Evolutionary conservation across 108 stramenopile genomes (phyloP), one percentile per base, ranked within the genome.

Genomic region (Nitzschia putrida): DNA sequence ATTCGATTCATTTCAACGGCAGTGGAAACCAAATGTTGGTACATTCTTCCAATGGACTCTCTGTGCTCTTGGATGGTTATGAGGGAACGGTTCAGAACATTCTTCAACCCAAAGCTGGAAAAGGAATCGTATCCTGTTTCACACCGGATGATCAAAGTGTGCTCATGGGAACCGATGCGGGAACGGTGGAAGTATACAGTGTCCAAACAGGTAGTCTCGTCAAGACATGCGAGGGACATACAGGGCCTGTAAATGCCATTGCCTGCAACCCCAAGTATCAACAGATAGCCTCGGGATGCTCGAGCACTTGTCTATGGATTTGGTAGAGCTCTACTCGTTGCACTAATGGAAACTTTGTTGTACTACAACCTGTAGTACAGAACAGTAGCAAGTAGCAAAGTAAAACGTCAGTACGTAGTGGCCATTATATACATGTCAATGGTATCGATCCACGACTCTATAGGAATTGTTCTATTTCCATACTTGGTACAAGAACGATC

Each of bases 11-110:
- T 21, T 94, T 94, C 67, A 91, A 94, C 64, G 72, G 76, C 44
- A 84, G 78, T 41, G 93, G 93, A 25, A 88, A 83, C 22, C 90
- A 88, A 69, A 88, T 94, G 37, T 61, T 94, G 44, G 65, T 83
- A 6, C 69, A 81, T 10, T 25, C 83, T 13, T 77, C 78, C 12
- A 64, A 64, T 8, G 91, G 93, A 11, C 41, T 85, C 0, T 49
- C 78, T 10, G 50, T 89, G 40, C 50, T 88, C 8, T 38, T 91
- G 29, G 93, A 94, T 78, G 93, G 93, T 1, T 94, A 83, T 53
- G 87, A 90, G 51, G 86, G 86, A 18, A 88, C 85, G 2, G 73
- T 91, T 38, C 74, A 84, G 52, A 75, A 81, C 21, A 76, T 85
- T 0, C 88, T 91, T 65, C 53, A 69, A 40, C 69, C 79, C 10